Conservation (phyloP, 2,329 filamentous ascomycete species). For the Zalaria obscura region DNA sequence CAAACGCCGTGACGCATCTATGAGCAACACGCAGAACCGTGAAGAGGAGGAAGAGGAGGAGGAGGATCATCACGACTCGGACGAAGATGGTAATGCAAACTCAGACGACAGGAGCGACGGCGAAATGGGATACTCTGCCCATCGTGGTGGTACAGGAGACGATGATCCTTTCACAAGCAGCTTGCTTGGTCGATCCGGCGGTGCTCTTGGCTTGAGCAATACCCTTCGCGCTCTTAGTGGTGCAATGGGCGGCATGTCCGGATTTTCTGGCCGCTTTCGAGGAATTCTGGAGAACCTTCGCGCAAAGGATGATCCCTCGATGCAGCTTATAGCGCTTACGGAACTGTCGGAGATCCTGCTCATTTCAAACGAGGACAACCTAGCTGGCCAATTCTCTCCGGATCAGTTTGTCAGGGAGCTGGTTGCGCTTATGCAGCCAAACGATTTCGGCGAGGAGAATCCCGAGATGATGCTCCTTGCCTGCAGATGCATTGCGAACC, state of each 20-base stretch:
- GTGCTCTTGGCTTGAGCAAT: constrained; percentile 53
- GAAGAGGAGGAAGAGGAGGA: constrained; percentile 13
- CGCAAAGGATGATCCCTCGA: constrained; percentile 69
- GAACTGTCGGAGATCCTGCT: constrained; percentile 87
- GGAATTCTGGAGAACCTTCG: constrained; percentile 47
- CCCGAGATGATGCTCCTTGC: constrained; percentile 95
- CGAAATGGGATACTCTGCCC: constrained; percentile 43
- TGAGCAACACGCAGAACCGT: neutral
- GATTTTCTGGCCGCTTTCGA: constrained; percentile 64
- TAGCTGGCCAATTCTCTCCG: constrained; percentile 87
- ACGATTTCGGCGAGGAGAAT: constrained; percentile 72
- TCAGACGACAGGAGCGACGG: constrained; percentile 50
- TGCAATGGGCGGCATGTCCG: constrained; percentile 92
- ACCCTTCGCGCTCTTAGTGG: constrained; percentile 79
- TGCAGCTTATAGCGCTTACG: constrained; percentile 83
- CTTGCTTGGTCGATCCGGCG: constrained; percentile 51
- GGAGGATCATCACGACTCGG: constrained; percentile 19
- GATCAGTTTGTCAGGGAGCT: constrained; percentile 94
- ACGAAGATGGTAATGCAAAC: constrained; percentile 22
- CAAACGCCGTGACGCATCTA: constrained; percentile 1
- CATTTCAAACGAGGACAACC: constrained; percentile 90
- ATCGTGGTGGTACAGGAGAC: constrained; percentile 37
- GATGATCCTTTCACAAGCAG: constrained; percentile 47
- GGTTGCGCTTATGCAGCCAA: constrained; percentile 79
- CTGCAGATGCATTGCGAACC: constrained; percentile 85